Evolutionary conservation across 352 stramenopile species (phyloP), one percentile per base, ranked within the genome.

Genomic region (Pythium vanterpoolii): DNA sequence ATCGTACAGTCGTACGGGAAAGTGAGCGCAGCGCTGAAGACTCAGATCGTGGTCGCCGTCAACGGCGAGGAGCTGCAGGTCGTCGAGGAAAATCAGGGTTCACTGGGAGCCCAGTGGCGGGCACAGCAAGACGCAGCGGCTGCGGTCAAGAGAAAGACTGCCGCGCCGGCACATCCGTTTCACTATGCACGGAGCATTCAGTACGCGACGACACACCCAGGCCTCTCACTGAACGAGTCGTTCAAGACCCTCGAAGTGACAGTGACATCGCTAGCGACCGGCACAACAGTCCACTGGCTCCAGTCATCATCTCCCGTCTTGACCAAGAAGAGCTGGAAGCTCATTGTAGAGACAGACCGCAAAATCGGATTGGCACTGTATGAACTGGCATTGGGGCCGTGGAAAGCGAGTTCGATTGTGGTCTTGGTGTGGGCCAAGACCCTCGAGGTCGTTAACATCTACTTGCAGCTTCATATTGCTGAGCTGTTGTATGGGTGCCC

Each of bases 1-100:
- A 73, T 88, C 27, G 68, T 83, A 0, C 78, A 83, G 44, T 68
- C 68, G 23, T 86, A 79, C 46, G 71, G 83, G 23, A 86, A 83
- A 54, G 43, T 78, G 3, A 58, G 71, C 33, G 34, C 42, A 3
- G 47, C 46, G 24, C 39, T 85, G 18, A 67, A 76, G 30, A 70
- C 76, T 39, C 50, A 65, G 2, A 56, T 71, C 5, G 56, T 43
- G 3, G 30, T 88, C 23, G 31, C 59, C 19, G 66, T 83, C n/a
- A 86, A 88, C 30, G 68, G 74, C 16, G 63, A 77, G 38, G 23
- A 59, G 21, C 34, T 85, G 3, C 7, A 31, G 5, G 60, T 62
- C 0, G 62, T 67, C 10, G 62, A 65, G 2, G 30, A 7, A 30
- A 23, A 66, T 51, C 6, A 56, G 71, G 30, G 61, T 1, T 53